These are phyloP conservation scores for Suillus lakei DNA, from an alignment of 768 basidiomycete genomes.

Conservation along the genomic window DNA sequence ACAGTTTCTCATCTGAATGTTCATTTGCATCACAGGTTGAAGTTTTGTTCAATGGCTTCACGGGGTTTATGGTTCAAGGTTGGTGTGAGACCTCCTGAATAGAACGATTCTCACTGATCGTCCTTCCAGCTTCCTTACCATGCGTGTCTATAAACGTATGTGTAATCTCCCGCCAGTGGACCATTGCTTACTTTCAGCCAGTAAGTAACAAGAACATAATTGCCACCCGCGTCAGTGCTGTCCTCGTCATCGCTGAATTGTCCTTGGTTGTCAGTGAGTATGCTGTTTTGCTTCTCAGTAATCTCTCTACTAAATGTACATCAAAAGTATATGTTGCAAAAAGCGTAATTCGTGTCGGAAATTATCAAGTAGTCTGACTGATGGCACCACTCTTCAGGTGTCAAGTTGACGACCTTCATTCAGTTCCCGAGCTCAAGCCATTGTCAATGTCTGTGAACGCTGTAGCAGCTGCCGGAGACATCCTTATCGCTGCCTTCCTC, in stretches of 20 bases:
- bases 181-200: constrained; percentile 27
- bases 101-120: neutral
- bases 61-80: constrained; percentile 51
- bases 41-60: constrained; percentile 54
- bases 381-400: constrained; percentile 30
- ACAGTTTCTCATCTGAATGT: neutral
- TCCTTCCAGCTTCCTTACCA: constrained; percentile 43
- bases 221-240: constrained; percentile 35
- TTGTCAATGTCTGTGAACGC: constrained; percentile 56
- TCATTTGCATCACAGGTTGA: constrained; percentile 37
- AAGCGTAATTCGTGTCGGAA: constrained; percentile 33
- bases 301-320: neutral
- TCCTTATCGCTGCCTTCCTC: constrained; percentile 49
- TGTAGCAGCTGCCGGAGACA: constrained; percentile 48
- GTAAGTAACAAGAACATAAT: constrained; percentile 50
- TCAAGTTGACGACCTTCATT: constrained; percentile 46
- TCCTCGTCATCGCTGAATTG: constrained; percentile 44
- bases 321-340: constrained; percentile 34
- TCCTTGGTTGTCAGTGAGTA: constrained; percentile 34
- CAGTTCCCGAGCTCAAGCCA: constrained; percentile 51
- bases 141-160: constrained; percentile 49
- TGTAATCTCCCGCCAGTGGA: constrained; percentile 4
- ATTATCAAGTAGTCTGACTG: neutral
- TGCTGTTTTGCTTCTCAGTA: neutral
- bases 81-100: neutral